Evolutionary conservation across 1,139 yeast species (phyloP).

Genomic region (Kodamaea ohmeri): DNA sequence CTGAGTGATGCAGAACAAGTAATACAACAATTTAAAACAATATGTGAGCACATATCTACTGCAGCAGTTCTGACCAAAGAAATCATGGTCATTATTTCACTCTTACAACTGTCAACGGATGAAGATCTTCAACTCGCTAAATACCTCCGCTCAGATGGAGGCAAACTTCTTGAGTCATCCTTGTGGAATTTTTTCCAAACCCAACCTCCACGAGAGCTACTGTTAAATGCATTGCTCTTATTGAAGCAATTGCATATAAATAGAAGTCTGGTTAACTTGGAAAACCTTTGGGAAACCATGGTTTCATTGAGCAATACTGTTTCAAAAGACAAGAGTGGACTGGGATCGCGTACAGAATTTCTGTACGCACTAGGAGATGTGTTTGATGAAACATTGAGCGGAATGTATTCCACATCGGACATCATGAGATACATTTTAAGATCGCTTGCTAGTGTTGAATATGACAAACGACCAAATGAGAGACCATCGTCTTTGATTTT

Average conservation of each 20-base stretch:
- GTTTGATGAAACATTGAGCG: constrained; percentile 32
- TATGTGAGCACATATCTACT: constrained; percentile 19
- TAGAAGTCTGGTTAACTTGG: constrained; percentile 20
- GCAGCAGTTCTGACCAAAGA: constrained; percentile 16
- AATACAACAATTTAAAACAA: constrained; percentile 19
- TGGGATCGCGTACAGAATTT: constrained; percentile 15
- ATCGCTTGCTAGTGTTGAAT: constrained; percentile 12
- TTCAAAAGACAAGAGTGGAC: constrained; percentile 3
- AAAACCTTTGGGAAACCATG: constrained; percentile 25
- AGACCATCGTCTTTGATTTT: constrained; percentile 16
- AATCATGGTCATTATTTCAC: constrained; percentile 21
- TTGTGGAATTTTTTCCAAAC: constrained; percentile 28
- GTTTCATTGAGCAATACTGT: constrained; percentile 17
- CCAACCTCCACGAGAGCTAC: constrained; percentile 12
- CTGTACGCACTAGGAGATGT: constrained; percentile 24
- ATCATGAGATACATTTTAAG: constrained; percentile 17
- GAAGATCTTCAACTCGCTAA: constrained; percentile 22
- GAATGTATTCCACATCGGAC: constrained; percentile 24
- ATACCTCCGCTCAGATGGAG: constrained; percentile 28
- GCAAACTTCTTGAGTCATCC: constrained; percentile 22
- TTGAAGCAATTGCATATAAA: constrained; percentile 37
- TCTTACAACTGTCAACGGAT: constrained; percentile 22
- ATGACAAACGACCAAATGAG: background rate
- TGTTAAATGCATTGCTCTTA: constrained; percentile 32
- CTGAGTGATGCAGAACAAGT: constrained; percentile 14